Percentiles rank a stretch among this genome's conserved stretches.
phyloP scores from a whole-genome alignment of 768 basidiomycete species.

The Hypholoma fasciculare region DNA sequence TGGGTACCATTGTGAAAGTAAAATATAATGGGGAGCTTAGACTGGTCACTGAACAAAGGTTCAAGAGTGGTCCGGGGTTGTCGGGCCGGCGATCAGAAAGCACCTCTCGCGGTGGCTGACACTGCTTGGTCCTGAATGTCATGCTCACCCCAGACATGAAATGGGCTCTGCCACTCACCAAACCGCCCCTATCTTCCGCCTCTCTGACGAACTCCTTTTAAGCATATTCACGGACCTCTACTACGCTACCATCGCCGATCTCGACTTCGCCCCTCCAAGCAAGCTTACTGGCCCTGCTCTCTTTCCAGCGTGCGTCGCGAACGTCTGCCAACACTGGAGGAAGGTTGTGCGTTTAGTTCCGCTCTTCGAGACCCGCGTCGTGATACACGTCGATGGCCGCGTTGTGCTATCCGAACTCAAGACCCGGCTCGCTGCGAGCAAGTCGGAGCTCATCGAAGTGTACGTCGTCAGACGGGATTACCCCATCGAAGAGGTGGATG shows the following conservation, averaged over 20 bases:
- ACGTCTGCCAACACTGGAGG: constrained; percentile 13
- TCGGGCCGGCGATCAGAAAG: too few relatives aligned
- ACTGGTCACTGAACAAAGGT: too few relatives aligned
- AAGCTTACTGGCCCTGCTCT: constrained; percentile 7
- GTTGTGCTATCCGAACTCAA: not conserved
- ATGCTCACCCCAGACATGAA: not conserved
- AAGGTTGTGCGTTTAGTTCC: constrained; percentile 5
- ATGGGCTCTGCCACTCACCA: not conserved
- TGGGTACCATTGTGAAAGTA: too few relatives aligned
- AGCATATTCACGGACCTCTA: constrained; percentile 13
- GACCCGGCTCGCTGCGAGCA: constrained; percentile 1
- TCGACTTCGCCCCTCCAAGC: constrained; percentile 4
- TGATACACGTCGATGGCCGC: constrained; percentile 12
- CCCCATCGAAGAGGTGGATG: not conserved
- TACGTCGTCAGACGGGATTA: constrained; percentile 13
- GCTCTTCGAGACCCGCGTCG: constrained; percentile 10
- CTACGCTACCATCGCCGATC: constrained; percentile 2
- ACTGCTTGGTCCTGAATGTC: too few relatives aligned
- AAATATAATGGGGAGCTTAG: too few relatives aligned
- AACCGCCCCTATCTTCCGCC: constrained; percentile 3
- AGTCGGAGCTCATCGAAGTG: constrained; percentile 9
- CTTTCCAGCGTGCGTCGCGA: constrained; percentile 12
- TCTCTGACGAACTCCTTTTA: constrained; percentile 12
- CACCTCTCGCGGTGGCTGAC: too few relatives aligned
- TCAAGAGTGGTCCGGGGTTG: too few relatives aligned